Evolutionary conservation across 1,284 basidiomycete species (phyloP).

Genomic region (Paramarasmius palmivorus): DNA sequence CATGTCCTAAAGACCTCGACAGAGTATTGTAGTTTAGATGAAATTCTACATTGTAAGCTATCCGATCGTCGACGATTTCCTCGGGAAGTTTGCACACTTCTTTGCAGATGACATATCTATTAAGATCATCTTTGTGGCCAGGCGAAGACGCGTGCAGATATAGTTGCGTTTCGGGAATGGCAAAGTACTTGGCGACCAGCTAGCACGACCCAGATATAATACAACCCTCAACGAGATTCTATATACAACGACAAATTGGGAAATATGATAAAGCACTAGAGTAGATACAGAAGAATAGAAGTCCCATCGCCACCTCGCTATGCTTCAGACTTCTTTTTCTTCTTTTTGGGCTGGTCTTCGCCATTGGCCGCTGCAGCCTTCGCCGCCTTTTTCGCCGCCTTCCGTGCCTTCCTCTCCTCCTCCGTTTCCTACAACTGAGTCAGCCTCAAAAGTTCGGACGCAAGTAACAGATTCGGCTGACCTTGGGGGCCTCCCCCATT

Average conservation of each 20-base stretch:
- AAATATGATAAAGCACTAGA: background rate
- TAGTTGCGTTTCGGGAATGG: too few relatives aligned
- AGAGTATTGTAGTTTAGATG: too few relatives aligned
- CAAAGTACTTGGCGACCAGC: too few relatives aligned
- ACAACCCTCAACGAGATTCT: too few relatives aligned
- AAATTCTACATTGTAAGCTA: too few relatives aligned
- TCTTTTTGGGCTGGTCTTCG: slow-evolving; percentile 65
- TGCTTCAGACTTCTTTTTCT: slow-evolving; percentile 66
- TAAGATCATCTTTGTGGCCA: too few relatives aligned
- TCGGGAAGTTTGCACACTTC: too few relatives aligned
- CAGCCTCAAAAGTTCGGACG: slow-evolving; percentile 4
- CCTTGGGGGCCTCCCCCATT: slow-evolving; percentile 43
- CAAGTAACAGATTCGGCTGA: slow-evolving; percentile 24
- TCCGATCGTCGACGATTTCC: too few relatives aligned
- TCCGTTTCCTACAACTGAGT: slow-evolving; percentile 55
- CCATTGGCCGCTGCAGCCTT: slow-evolving; percentile 56
- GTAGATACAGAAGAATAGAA: background rate
- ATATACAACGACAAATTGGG: background rate
- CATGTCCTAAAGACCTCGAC: too few relatives aligned
- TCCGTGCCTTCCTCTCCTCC: slow-evolving; percentile 72
- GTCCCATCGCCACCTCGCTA: slow-evolving; percentile 20
- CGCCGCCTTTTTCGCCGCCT: slow-evolving; percentile 70
- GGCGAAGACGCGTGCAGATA: too few relatives aligned
- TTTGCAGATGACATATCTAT: too few relatives aligned
- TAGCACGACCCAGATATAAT: too few relatives aligned